Base-by-base conservation (phyloP, 2,329 filamentous ascomycete species). In the Ophiostoma perfectum region DNA sequence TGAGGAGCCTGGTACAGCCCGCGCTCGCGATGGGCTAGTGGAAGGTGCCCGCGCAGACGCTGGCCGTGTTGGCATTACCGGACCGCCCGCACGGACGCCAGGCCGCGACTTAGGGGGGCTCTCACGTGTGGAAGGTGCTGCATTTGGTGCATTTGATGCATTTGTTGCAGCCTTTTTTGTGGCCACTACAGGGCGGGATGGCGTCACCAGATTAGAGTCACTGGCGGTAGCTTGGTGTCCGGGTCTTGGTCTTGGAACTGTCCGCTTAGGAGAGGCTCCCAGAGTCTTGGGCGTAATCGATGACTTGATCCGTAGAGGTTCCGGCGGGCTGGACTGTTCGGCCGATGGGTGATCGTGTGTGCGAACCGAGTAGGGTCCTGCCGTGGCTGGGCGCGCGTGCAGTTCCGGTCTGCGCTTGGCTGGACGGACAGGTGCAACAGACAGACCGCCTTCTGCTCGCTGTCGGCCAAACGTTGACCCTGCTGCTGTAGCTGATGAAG, bases 361-460 rank as follows among this genome's bases (percentile, higher is more conserved):
- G 72, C 87, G 80, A 9, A 87, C 82, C 27, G 87, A 89, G 74
- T 89, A 89, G 0, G 87, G 87, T 0, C 87, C 87, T 11, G 87
- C 87, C 12, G 87, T 89, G 12, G 87, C 87, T 45, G 87, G 87
- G 69, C 87, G 81, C 41, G 83, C 79, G 60, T 81, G 81, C 73
- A 86, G 79, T 68, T 88, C 86, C 3, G 86, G 85, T 58, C 84
- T 80, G 72, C 82, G 83, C 75, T 82, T 84, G 58, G 82, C 80
- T 64, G 87, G 87, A 68, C 87, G 81, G 81, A 88, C 86, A 1
- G 87, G 87, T 41, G 87, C 86, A 63, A 84, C 85, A 9, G 86
- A 88, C 77, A 89, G 82, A 47, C 86, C 78, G 9, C 78, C 79
- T 78, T 81, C 55, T 77, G 76, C 69, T 81, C 84, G 52, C 52